Evolutionary conservation across 805 yeast species (phyloP), one percentile per base, ranked within the genome.

Genomic region (Ogataea methylovora): DNA sequence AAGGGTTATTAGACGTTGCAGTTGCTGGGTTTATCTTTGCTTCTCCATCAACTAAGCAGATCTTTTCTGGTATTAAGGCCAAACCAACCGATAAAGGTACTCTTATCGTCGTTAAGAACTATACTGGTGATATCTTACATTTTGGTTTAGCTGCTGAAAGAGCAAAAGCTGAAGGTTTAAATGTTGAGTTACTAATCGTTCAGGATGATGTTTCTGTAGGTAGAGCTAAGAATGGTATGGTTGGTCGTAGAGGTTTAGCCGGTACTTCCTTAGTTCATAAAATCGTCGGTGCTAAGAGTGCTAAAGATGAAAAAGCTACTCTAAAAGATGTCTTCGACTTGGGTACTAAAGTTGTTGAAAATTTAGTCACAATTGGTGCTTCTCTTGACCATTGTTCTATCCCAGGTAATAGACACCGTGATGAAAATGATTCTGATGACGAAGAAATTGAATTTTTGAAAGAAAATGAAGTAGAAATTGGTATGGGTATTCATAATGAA

Each of bases 191-290:
- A 40, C 76, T 84, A 28, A 72, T 81, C 35, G 88, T 88, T 20
- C 83, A 86, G 29, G 97, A 88, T 53, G 97, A 88, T 56, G 95
- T 87, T 19, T 86, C 96, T 7, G 96, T 90, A 29, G 95, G 95
- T n/a, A 69, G 81, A 47, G 70, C 79, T 19, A 88, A 87, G 51
- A 90, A 92, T 51, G 87, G 85, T 15, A 73, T 84, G 66, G 97
- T 90, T 32, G 97, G 97, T 14, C 74, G 97, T 61, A 73, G 97
- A 61, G 97, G 95, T 21, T 67, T 88, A 36, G 95, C 97, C 0
- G 97, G 96, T 26, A 87, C 96, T 2, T 76, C 81, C 0, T 58
- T 88, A 12, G 86, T 86, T 21, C 97, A 88, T 61, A 88, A 88
- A 58, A 65, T 80, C 34, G 72, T 83, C 15, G 95, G 97, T 29